Percentiles rank a stretch among this genome's conserved stretches.
phyloP scores from a whole-genome alignment of 1,139 yeast genomes.

The Blastobotrys arbuscula region DNA sequence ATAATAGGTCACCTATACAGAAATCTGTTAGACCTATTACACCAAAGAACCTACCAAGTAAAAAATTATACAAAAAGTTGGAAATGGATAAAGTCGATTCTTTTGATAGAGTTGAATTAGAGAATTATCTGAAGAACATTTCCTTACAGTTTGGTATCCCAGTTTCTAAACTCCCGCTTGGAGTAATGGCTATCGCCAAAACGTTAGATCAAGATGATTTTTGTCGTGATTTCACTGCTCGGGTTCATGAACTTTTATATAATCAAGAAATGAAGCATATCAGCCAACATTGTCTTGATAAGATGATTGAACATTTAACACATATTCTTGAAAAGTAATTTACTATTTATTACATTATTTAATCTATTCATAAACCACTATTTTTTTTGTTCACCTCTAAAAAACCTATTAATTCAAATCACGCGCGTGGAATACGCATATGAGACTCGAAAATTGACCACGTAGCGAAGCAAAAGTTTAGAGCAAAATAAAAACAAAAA shows the following conservation, averaged over 20 bases:
- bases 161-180: conserved; percentile 27
- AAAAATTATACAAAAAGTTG: conserved; percentile 21
- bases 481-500: no score
- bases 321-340: not conserved
- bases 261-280: conserved; percentile 14
- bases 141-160: conserved; percentile 32
- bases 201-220: conserved; percentile 29
- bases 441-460: no score
- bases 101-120: conserved; percentile 26
- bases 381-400: no score
- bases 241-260: conserved; percentile 26
- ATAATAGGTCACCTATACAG: not conserved
- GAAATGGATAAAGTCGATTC: conserved; percentile 28
- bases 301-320: conserved; percentile 7
- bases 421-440: no score
- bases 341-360: no score
- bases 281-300: conserved; percentile 6
- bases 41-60: conserved; percentile 13
- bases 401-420: no score
- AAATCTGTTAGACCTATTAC: conserved; percentile 4
- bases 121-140: conserved; percentile 31
- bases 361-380: no score
- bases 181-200: conserved; percentile 29
- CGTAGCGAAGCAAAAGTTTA: no score
- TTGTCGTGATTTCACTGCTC: conserved; percentile 30